These are phyloP conservation scores for Azolla pinnata DNA, from an alignment of 75 land plant species.

Conservation along the genomic window DNA sequence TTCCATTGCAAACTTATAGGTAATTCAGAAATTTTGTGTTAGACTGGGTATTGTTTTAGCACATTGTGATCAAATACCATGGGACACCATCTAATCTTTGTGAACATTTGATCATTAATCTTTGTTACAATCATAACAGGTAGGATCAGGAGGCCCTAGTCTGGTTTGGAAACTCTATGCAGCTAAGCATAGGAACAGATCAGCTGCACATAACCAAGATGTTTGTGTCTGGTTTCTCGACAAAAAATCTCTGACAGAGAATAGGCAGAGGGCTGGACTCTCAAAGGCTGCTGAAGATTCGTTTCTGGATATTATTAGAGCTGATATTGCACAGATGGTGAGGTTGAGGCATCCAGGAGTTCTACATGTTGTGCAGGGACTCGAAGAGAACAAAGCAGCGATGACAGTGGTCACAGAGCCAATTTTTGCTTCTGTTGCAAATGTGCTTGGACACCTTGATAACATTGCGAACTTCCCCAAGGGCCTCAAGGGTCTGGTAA, in stretches of 20 bases:
- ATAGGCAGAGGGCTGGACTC: slow-evolving; percentile 53
- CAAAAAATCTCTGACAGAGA: slow-evolving; percentile 69
- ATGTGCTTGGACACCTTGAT: slow-evolving; percentile 63
- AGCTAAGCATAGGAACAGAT: slow-evolving; percentile 46
- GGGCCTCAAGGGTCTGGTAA: slow-evolving; percentile 87
- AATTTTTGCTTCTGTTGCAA: slow-evolving; percentile 84
- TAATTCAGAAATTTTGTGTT: no score
- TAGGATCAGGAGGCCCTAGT: slow-evolving; percentile 92
- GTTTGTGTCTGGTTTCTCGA: slow-evolving; percentile 93
- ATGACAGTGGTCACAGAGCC: slow-evolving; percentile 99
- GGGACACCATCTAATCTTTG: neutral
- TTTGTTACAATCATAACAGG: no score
- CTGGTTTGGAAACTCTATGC: slow-evolving; percentile 79
- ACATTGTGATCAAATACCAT: no score
- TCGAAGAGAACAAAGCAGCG: slow-evolving; percentile 94
- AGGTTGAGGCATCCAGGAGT: slow-evolving; percentile 89
- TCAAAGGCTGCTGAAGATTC: slow-evolving; percentile 89
- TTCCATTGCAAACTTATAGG: no score
- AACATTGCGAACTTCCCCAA: slow-evolving; percentile 61
- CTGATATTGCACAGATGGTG: slow-evolving; percentile 66
- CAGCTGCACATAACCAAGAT: slow-evolving; percentile 40
- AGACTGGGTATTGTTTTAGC: no score
- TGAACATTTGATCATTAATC: neutral
- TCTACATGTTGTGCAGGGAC: slow-evolving; percentile 80
- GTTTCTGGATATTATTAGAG: slow-evolving; percentile 65